phyloP scores from a whole-genome alignment of 2,329 filamentous ascomycete species.

The Domatiomyces globalis region DNA sequence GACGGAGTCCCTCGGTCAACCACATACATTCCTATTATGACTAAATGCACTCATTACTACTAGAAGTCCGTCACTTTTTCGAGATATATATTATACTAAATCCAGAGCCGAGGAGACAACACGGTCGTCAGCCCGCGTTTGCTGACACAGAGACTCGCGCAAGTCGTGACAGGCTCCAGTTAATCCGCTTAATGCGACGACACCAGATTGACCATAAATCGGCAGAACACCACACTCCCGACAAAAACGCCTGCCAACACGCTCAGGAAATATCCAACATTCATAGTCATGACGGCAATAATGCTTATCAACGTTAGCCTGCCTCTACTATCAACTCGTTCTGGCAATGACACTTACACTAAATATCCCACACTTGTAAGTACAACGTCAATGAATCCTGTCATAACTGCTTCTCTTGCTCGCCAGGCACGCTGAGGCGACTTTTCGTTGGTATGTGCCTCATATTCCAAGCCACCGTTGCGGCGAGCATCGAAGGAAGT shows the following conservation, averaged over 20 bases:
- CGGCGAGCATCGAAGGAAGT: background rate
- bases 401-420: conserved; percentile 53
- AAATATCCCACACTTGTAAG: conserved; percentile 68
- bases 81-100: too few species aligned
- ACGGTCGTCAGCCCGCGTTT: too few species aligned
- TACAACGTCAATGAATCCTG: conserved; percentile 54
- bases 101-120: too few species aligned
- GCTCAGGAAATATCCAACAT: conserved; percentile 72
- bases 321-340: background rate
- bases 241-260: conserved; percentile 63
- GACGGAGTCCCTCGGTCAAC: too few species aligned
- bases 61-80: too few species aligned
- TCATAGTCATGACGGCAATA: conserved; percentile 81
- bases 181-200: too few species aligned
- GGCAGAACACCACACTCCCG: conserved; percentile 59
- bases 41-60: too few species aligned
- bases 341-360: conserved; percentile 47
- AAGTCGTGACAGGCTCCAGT: too few species aligned
- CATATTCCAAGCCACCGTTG: background rate
- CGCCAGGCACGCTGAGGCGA: conserved; percentile 27
- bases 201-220: background rate
- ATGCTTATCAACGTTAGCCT: conserved; percentile 45
- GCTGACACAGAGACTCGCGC: too few species aligned
- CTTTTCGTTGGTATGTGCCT: background rate
- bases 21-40: too few species aligned